These are phyloP conservation scores for Silene coronaria DNA, from an alignment of 179 eudicot genomes.

Conservation along the genomic window DNA sequence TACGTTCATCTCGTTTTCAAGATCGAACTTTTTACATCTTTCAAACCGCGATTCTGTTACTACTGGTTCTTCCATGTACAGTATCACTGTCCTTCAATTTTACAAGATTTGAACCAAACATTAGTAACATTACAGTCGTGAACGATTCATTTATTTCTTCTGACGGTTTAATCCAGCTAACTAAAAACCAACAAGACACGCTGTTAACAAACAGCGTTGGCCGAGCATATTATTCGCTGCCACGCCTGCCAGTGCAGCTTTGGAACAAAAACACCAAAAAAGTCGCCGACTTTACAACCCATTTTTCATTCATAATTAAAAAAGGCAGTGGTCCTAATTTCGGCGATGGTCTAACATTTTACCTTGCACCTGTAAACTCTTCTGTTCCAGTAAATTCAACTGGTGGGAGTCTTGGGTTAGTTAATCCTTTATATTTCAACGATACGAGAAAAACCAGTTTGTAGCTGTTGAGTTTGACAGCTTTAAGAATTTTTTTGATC, in stretches of 20 bases:
- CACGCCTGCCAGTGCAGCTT: constrained; percentile 25
- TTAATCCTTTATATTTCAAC: constrained; percentile 4
- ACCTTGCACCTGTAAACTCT: constrained; percentile 28
- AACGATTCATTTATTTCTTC: constrained; percentile 29
- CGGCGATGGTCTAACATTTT: constrained; percentile 47
- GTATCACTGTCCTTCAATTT: constrained; percentile 30
- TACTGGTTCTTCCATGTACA: constrained; percentile 14
- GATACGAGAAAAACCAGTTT: constrained; percentile 15
- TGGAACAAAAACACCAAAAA: constrained; percentile 27
- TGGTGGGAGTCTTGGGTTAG: constrained; percentile 40
- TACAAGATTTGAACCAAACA: constrained; percentile 23
- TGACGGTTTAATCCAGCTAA: constrained; percentile 24
- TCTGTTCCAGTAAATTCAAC: constrained; percentile 25
- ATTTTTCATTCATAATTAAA: constrained; percentile 36
- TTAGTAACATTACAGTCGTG: constrained; percentile 5
- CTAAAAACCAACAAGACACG: constrained; percentile 26
- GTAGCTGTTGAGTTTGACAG: constrained; percentile 55
- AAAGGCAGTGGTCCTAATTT: constrained; percentile 2
- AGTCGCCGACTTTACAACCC: constrained; percentile 41
- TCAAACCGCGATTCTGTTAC: neutral
- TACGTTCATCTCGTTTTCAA: neutral
- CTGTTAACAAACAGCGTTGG: constrained; percentile 29
- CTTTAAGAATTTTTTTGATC: constrained; percentile 27
- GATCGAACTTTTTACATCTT: neutral
- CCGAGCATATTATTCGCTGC: constrained; percentile 31